Evolutionary conservation across 495 filamentous ascomycete species (phyloP), one percentile per base, ranked within the genome.

Genomic region (Penicillium diatomitis): DNA sequence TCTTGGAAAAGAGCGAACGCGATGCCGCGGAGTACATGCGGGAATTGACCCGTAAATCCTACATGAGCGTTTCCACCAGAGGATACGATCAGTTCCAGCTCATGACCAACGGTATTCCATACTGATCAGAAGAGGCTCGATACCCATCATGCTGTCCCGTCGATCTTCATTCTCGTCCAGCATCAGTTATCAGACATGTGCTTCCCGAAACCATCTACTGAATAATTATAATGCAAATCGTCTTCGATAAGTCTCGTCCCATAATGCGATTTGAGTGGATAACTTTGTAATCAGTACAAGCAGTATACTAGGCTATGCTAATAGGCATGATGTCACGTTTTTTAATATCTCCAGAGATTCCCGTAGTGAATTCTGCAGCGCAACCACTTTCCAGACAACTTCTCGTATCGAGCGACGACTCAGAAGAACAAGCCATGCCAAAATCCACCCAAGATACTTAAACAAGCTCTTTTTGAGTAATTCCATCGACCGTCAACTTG

Each of bases 1-100:
- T 95, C 45, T 68, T 95, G 44, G 90, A 99, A 39, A 94, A 87
- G 73, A 90, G 70, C 44, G 94, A 99, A 64, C 78, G 89, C 44
- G 94, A 99, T 61, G 94, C 94, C 0, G 94, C 91, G 2, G 90
- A 96, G 44, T 92, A 88, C 57, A 94, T 97, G 83, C 80, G 81
- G 48, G 87, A 86, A 47, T 68, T 97, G 52, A 81, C 92, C 47
- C 85, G 83, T 70, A 91, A 85, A 73, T 96, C 90, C 56, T 86
- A 90, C 55, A 74, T 82, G 44, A 96, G 86, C 64, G 83, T 90
- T 55, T 87, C 85, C 11, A 99, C 94, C 2, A 89, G 85, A 56
- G 81, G 87, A 38, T 99, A 99, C 64, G 94, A 99, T 70, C 84
- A 95, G 60, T 99, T 95, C 75, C 94, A 99, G 73, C 70, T 95